Evolutionary conservation across 192 early-diverging fungal species (phyloP), one percentile per base, ranked within the genome.

Genomic region (Phycomyces blakesleeanus): DNA sequence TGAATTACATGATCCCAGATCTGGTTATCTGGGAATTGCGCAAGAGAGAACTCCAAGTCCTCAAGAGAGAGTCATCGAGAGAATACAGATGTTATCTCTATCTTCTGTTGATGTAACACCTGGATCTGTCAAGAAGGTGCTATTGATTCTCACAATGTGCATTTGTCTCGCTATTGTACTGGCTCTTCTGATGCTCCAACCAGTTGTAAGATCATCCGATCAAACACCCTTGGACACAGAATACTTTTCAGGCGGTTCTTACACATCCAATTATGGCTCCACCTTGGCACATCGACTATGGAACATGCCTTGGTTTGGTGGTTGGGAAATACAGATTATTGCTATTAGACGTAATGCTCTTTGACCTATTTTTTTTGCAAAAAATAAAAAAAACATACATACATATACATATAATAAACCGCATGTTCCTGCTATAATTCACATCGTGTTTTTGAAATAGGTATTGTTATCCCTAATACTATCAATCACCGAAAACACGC

Each of bases 261-360:
- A 10, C n/a, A 20, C 41, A 34, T 15, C 44, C 22, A 40, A 50
- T 51, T 18, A 22, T 20, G 65, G 6, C 29, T 58, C 26, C 5
- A 34, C 3, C 2, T 25, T 59, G 49, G 34, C 38, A 27, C 44
- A 40, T 18, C 22, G 25, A 11, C 21, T 67, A 21, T 27, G 57
- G 22, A 44, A 49, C 2, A 15, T 67, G 20, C 65, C 65, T 24
- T 67, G 65, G 65, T 59, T 67, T 59, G 51, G 65, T 18, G 49
- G 57, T 12, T 67, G 65, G 65, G 29, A 67, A 20, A 20, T 67
- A 21, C 65, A 67, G 25, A 9, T 67, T 27, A 63, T 63, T 21
- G 62, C 62, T 42, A 55, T 63, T 63, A 53, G 25, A 22, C 52
- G 24, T 20, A 53, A 53, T 12, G 27, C n/a, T n/a, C n/a, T n/a